Evolutionary conservation across 2,329 filamentous ascomycete species (phyloP).

Genomic region (Apiospora koreana): DNA sequence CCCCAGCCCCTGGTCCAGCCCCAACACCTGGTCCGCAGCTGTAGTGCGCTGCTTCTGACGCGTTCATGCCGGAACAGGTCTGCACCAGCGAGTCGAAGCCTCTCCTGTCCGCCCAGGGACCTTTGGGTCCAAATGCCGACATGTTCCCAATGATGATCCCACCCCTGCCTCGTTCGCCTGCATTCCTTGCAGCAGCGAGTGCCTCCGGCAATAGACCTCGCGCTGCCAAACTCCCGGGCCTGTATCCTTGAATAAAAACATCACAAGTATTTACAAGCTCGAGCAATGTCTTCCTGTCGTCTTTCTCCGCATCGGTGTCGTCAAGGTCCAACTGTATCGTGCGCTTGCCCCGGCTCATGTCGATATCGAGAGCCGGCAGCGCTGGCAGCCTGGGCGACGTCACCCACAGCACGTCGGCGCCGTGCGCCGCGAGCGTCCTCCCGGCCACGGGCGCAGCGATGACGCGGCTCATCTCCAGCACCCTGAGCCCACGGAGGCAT

Average conservation of each 20-base stretch:
- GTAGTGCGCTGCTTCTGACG: slow-evolving; percentile 52
- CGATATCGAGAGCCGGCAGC: slow-evolving; percentile 35
- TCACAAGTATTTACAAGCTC: slow-evolving; percentile 37
- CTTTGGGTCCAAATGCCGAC: slow-evolving; percentile 51
- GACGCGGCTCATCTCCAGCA: slow-evolving; percentile 37
- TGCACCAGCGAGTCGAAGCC: slow-evolving; percentile 55
- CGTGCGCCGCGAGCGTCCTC: slow-evolving; percentile 38
- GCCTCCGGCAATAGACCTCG: slow-evolving; percentile 37
- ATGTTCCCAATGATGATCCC: slow-evolving; percentile 50
- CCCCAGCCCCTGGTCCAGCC: slow-evolving; percentile 25
- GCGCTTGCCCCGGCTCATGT: slow-evolving; percentile 38
- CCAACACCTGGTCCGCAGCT: no score
- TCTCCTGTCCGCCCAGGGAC: slow-evolving; percentile 37
- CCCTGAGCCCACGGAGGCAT: slow-evolving; percentile 34
- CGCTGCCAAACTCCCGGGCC: slow-evolving; percentile 46
- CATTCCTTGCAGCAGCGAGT: slow-evolving; percentile 37
- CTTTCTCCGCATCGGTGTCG: slow-evolving; percentile 2
- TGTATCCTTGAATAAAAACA: slow-evolving; percentile 47
- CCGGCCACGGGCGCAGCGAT: slow-evolving; percentile 40
- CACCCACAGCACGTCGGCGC: slow-evolving; percentile 42
- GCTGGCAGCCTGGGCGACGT: slow-evolving; percentile 36
- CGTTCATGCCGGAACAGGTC: slow-evolving; percentile 56
- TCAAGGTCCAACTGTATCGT: slow-evolving; percentile 25
- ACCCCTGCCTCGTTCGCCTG: slow-evolving; percentile 25
- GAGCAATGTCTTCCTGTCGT: slow-evolving; percentile 27